phyloP scores from a whole-genome alignment of 805 yeast genomes.

The Cyberlindnera euphorbiae region DNA sequence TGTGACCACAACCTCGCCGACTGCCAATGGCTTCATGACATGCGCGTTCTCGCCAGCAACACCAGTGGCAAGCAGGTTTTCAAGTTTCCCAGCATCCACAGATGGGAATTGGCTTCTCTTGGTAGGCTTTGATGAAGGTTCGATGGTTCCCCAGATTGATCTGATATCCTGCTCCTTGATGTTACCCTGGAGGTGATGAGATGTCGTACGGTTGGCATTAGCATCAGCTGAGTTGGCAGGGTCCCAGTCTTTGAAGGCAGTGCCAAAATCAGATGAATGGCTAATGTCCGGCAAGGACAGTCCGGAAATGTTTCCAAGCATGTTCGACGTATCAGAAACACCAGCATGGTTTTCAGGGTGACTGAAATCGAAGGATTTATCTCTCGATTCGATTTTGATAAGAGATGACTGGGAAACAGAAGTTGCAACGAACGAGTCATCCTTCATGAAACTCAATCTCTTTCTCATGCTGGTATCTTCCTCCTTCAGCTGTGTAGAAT shows the following conservation, averaged over 20 bases:
- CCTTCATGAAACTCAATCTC: slow-evolving; percentile 8
- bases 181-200: too few species aligned
- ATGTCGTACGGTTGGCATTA: too few species aligned
- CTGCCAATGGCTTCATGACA: slow-evolving; percentile 15
- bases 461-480: slow-evolving; percentile 7
- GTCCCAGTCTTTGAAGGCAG: slow-evolving; percentile 36
- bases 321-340: slow-evolving; percentile 1
- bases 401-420: slow-evolving; percentile 22
- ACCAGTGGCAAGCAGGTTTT: slow-evolving; percentile 13
- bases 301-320: slow-evolving; percentile 9
- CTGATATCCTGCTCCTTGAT: slow-evolving; percentile 10
- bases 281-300: slow-evolving; percentile 40
- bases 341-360: not conserved
- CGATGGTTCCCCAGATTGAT: slow-evolving; percentile 23
- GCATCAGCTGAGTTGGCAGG: too few species aligned
- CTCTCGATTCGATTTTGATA: slow-evolving; percentile 20
- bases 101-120: slow-evolving; percentile 8
- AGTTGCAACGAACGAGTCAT: slow-evolving; percentile 21
- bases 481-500: slow-evolving; percentile 1
- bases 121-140: not conserved
- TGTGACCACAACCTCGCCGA: slow-evolving; percentile 18
- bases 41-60: slow-evolving; percentile 13
- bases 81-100: slow-evolving; percentile 15
- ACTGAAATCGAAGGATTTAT: slow-evolving; percentile 15
- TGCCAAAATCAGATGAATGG: slow-evolving; percentile 44